Percentiles rank a stretch among this genome's conserved stretches.
phyloP scores from a whole-genome alignment of 1,284 basidiomycete species.

The Volvariella volvacea region DNA sequence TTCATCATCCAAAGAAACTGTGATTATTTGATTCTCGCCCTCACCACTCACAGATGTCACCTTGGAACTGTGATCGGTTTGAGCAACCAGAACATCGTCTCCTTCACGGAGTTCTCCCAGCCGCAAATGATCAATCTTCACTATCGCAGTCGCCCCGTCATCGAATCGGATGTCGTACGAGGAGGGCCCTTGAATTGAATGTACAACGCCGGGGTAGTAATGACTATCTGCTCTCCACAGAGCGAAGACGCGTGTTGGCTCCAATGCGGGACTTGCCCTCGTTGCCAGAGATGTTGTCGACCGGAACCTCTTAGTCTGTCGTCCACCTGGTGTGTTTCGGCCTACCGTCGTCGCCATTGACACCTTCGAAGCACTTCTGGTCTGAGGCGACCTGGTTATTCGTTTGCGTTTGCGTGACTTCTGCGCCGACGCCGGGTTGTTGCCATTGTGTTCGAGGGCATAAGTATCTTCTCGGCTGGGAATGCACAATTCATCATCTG shows the following conservation, averaged over 20 bases:
- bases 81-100: constrained; percentile 44
- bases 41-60: constrained; percentile 16
- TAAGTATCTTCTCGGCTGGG: constrained; percentile 2
- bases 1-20: constrained; percentile 33
- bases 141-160: constrained; percentile 39
- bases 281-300: constrained; percentile 21
- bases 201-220: constrained; percentile 56
- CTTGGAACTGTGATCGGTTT: constrained; percentile 25
- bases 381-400: constrained; percentile 11
- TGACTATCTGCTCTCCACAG: constrained; percentile 53
- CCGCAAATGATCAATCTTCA: constrained; percentile 52
- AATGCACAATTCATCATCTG: constrained; percentile 7
- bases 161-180: constrained; percentile 53
- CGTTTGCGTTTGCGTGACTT: constrained; percentile 46
- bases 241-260: constrained; percentile 56
- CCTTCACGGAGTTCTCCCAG: constrained; percentile 39
- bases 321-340: constrained; percentile 11
- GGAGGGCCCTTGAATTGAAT: constrained; percentile 22
- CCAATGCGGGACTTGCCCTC: constrained; percentile 12
- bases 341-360: constrained; percentile 3
- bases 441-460: too few species aligned
- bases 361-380: constrained; percentile 9
- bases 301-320: constrained; percentile 21
- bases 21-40: constrained; percentile 27
- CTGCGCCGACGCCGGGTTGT: too few species aligned